Evolutionary conservation across 1,284 basidiomycete species (phyloP).

Genomic region (Austropuccinia psidii): DNA sequence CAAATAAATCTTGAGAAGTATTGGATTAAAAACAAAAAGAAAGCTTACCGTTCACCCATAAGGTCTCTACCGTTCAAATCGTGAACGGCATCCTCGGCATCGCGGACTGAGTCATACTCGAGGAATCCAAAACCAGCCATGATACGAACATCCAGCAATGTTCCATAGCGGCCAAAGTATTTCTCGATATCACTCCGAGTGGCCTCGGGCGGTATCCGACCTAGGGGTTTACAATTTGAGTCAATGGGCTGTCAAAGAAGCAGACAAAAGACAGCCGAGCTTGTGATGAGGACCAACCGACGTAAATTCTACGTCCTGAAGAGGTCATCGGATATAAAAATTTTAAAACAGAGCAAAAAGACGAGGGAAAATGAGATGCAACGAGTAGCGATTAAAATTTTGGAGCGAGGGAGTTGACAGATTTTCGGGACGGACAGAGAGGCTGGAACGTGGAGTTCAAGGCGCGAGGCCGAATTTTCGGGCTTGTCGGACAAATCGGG

Average conservation of each 20-base stretch:
- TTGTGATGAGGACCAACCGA: slow-evolving; percentile 1
- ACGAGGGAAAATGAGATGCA: no score
- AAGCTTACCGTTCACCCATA: slow-evolving; percentile 69
- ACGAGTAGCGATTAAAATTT: no score
- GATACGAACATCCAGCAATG: slow-evolving; percentile 78
- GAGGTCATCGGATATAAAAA: slow-evolving; percentile 7
- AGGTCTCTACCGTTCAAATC: slow-evolving; percentile 78
- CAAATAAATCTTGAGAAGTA: slow-evolving; percentile 23
- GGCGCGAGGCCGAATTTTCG: no score
- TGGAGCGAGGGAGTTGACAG: no score
- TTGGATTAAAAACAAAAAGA: not conserved
- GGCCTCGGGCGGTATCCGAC: slow-evolving; percentile 33
- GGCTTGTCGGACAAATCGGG: no score
- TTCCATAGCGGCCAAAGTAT: slow-evolving; percentile 77
- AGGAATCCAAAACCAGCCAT: slow-evolving; percentile 62
- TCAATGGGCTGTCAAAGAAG: not conserved
- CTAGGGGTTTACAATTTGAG: not conserved
- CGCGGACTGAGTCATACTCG: slow-evolving; percentile 52
- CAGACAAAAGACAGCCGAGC: not conserved
- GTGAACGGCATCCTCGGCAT: slow-evolving; percentile 81
- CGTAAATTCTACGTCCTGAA: slow-evolving; percentile 20
- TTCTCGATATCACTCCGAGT: slow-evolving; percentile 49
- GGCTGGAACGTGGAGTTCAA: no score
- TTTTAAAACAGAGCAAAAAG: no score
- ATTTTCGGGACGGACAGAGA: no score